phyloP scores from a whole-genome alignment of 805 yeast species.

The Lachancea waltii region DNA sequence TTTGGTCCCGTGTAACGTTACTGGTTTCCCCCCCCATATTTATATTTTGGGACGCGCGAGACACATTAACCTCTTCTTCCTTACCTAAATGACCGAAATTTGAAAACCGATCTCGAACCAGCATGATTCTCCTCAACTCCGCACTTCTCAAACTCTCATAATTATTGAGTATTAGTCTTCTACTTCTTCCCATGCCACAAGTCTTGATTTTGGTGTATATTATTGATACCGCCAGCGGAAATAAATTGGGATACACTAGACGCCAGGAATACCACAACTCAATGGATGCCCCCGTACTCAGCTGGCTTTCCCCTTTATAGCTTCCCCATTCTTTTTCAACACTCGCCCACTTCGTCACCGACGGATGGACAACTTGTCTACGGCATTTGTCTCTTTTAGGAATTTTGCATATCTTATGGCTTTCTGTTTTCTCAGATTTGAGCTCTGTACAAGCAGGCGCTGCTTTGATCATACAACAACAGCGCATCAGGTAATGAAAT shows the following conservation, averaged over 20 bases:
- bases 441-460: too few species aligned
- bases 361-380: background rate
- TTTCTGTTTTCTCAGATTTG: too few species aligned
- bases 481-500: too few species aligned
- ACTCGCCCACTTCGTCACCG: background rate
- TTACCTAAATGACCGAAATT: slow-evolving; percentile 1
- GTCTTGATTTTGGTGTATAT: slow-evolving; percentile 5
- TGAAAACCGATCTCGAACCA: slow-evolving; percentile 3
- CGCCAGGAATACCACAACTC: slow-evolving; percentile 2
- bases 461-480: too few species aligned
- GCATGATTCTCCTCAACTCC: background rate
- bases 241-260: slow-evolving; percentile 3
- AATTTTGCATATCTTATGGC: too few species aligned
- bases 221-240: slow-evolving; percentile 1
- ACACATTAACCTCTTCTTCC: too few species aligned
- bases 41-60: too few species aligned
- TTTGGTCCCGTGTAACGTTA: too few species aligned
- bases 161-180: background rate
- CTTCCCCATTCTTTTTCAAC: slow-evolving; percentile 3
- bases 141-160: background rate
- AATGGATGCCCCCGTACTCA: background rate
- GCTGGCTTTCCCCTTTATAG: slow-evolving; percentile 1
- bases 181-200: slow-evolving; percentile 1
- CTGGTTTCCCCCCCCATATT: too few species aligned
- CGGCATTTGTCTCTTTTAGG: background rate